Percentiles rank a stretch among this genome's conserved stretches.
Evolutionary conservation across 495 filamentous ascomycete species (phyloP).

Genomic region (Echria macrotheca): DNA sequence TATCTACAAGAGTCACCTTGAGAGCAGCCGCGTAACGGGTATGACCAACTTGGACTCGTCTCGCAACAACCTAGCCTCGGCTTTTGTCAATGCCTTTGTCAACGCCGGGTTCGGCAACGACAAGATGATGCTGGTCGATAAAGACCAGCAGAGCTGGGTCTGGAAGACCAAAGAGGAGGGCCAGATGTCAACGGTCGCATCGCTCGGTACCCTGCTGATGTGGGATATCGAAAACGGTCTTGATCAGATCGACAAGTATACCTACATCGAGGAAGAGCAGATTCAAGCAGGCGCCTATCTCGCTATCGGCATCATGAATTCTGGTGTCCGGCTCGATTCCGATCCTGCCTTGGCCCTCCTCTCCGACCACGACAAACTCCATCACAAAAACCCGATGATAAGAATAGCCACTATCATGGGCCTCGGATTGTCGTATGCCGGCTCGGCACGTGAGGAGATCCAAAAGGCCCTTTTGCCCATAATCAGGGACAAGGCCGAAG

Average conservation of each 20-base stretch:
- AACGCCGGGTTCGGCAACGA: slow-evolving; percentile 95
- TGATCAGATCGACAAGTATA: slow-evolving; percentile 90
- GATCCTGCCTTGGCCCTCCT: slow-evolving; percentile 87
- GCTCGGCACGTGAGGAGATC: slow-evolving; percentile 80
- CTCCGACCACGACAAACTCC: slow-evolving; percentile 66
- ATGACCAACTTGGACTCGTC: slow-evolving; percentile 93
- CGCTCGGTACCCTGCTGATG: slow-evolving; percentile 78
- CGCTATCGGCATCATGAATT: slow-evolving; percentile 89
- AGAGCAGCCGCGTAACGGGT: slow-evolving; percentile 85
- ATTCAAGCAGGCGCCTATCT: slow-evolving; percentile 87
- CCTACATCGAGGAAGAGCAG: slow-evolving; percentile 72
- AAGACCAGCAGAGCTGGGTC: slow-evolving; percentile 85
- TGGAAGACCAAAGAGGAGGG: slow-evolving; percentile 99
- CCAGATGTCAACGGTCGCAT: slow-evolving; percentile 93
- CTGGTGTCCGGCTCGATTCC: slow-evolving; percentile 76
- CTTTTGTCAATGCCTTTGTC: slow-evolving; percentile 93
- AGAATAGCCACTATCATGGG: slow-evolving; percentile 87
- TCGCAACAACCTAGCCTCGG: slow-evolving; percentile 89
- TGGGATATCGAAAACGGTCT: slow-evolving; percentile 89
- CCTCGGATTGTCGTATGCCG: slow-evolving; percentile 87
- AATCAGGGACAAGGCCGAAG: slow-evolving; percentile 69
- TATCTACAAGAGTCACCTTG: slow-evolving; percentile 98
- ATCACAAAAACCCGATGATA: slow-evolving; percentile 69
- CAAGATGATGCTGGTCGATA: slow-evolving; percentile 88
- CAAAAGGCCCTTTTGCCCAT: slow-evolving; percentile 78